Evolutionary conservation across 441 rosid species (phyloP).

Genomic region (Adansonia rubrostipa): DNA sequence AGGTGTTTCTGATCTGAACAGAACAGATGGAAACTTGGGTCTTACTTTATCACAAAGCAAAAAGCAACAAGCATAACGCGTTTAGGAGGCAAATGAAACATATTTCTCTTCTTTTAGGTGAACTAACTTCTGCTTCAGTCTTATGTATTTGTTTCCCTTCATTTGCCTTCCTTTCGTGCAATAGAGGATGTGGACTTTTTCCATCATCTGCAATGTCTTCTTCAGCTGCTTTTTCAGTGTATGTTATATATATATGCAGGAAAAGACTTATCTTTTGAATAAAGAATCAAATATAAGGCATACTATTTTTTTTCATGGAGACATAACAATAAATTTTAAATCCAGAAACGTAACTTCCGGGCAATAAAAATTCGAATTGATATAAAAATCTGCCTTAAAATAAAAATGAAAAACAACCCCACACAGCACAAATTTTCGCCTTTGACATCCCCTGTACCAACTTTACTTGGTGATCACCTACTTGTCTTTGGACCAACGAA

Average conservation of each 20-base stretch:
- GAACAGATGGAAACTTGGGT: neutral
- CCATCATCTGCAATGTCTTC: neutral
- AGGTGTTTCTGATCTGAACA: neutral
- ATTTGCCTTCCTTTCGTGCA: neutral
- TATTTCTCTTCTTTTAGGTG: neutral
- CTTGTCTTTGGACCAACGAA: conserved; percentile 3
- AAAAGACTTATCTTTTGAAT: neutral
- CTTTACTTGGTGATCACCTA: neutral
- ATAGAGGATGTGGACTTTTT: neutral
- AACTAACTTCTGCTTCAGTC: conserved; percentile 9
- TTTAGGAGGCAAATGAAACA: neutral
- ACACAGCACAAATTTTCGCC: conserved; percentile 14
- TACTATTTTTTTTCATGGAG: neutral
- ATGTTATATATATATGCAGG: neutral
- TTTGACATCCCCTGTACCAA: neutral
- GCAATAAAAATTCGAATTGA: neutral
- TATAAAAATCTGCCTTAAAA: neutral
- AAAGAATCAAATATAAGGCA: conserved; percentile 6
- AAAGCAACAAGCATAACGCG: neutral
- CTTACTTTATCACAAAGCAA: neutral
- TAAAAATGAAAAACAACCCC: neutral
- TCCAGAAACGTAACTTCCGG: neutral
- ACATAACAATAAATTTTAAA: neutral
- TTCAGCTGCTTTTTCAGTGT: neutral
- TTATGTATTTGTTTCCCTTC: conserved; percentile 9